Evolutionary conservation across 192 early-diverging fungal genomes (phyloP), one percentile per base, ranked within the genome.

Genomic region (Polychytrium aggregatum): DNA sequence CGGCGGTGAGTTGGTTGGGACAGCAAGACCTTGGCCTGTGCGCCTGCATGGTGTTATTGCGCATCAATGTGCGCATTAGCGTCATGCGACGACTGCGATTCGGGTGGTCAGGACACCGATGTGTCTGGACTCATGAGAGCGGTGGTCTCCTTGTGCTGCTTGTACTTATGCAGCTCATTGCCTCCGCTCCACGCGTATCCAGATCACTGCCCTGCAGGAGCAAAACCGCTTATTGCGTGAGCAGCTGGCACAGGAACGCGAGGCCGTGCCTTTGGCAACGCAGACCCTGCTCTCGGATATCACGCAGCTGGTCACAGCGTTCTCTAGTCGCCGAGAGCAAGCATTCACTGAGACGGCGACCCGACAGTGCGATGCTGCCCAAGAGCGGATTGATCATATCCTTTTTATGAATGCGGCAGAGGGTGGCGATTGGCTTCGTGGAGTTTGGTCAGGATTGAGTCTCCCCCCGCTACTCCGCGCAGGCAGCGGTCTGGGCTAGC

Each of bases 181-280:
- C 21, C 8, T 20, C 1, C 24, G 39, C 5, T 35, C 14, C 21
- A 25, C 10, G 11, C 3, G 4, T 37, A 16, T 11, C 6, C 38
- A 67, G 64, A 61, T 67, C 55, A 50, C 40, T 28, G 30, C 33
- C 10, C 44, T 67, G 21, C 39, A 43, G 27, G 26, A 36, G n/a
- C 59, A 52, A 51, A 67, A 67, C 33, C 31, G 18, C 6, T 10
- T 31, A 3, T 39, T 67, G 13, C 45, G 58, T 47, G n/a, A 43
- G 30, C 34, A 41, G 27, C 47, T 62, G 3, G 38, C 52, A 16
- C 22, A 17, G 2, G 44, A 62, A 21, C 18, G 45, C 22, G 17
- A 40, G 27, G 42, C 38, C 9, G 46, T 44, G 22, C 39, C 25
- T 9, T 25, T 41, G 20, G 48, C 55, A n/a, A 29, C 55, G 22